Evolutionary conservation across 164 flowering plant genomes (phyloP).

Genomic region (Liriodendron chinense): DNA sequence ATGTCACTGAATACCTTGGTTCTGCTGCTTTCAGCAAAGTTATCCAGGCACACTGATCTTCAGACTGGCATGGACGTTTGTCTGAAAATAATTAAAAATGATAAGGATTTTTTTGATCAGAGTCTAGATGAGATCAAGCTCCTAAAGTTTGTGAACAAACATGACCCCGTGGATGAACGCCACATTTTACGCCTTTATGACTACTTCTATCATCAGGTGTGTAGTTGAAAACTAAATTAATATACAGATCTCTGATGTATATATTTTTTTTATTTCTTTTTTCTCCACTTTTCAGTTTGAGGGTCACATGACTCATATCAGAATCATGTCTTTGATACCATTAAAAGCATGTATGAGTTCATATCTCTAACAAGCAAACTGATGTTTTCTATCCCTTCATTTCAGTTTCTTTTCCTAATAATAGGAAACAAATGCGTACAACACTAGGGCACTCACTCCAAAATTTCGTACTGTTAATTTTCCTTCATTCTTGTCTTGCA

Average conservation of each 20-base stretch:
- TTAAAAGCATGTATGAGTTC: background rate
- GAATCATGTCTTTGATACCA: background rate
- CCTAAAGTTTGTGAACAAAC: constrained; percentile 81
- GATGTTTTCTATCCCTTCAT: too few relatives aligned
- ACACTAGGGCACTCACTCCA: too few relatives aligned
- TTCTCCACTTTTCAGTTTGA: background rate
- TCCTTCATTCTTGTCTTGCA: too few relatives aligned
- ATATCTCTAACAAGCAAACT: background rate
- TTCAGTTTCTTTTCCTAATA: too few relatives aligned
- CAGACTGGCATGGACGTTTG: constrained; percentile 80
- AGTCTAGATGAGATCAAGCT: constrained; percentile 94
- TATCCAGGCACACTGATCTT: constrained; percentile 85
- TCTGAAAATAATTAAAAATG: constrained; percentile 90
- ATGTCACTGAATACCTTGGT: constrained; percentile 77
- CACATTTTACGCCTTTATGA: constrained; percentile 91
- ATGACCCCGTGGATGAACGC: constrained; percentile 72
- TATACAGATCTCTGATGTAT: background rate
- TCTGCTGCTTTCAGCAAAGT: constrained; percentile 97
- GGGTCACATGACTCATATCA: background rate
- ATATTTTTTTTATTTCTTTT: too few relatives aligned
- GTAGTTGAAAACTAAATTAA: background rate
- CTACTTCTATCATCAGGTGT: constrained; percentile 91
- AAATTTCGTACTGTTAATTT: too few relatives aligned
- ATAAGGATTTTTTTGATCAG: constrained; percentile 92
- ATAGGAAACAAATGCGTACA: too few relatives aligned